A percentile compares a stretch with the other conserved stretches of the same genome.
Conservation (phyloP, 192 early-diverging fungal genomes). For the Podochytrium sp. region DNA sequence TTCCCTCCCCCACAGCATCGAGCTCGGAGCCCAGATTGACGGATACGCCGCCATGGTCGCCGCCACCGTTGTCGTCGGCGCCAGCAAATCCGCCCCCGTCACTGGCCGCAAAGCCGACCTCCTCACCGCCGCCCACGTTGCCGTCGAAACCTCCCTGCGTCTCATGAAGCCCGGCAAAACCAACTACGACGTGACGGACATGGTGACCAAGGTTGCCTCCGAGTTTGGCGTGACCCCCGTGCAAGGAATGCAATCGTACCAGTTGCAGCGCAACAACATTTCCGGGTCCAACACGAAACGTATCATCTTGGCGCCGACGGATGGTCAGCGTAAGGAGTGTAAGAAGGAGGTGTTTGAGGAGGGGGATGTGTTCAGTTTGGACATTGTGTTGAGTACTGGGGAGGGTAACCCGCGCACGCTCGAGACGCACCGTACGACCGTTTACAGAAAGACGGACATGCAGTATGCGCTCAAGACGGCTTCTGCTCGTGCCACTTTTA, state of each 20-base stretch:
- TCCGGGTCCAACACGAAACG: constrained; percentile 83
- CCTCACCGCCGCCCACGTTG: constrained; percentile 82
- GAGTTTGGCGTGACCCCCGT: constrained; percentile 87
- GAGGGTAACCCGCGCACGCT: constrained; percentile 78
- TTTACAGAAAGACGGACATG: constrained; percentile 81
- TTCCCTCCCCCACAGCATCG: constrained; percentile 59
- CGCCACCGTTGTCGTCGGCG: constrained; percentile 87
- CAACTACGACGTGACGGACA: constrained; percentile 74
- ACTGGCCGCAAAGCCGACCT: constrained; percentile 87
- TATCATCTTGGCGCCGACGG: constrained; percentile 89
- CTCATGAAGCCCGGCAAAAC: constrained; percentile 84
- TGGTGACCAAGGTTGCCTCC: constrained; percentile 75
- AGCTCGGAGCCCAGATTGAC: constrained; percentile 91
- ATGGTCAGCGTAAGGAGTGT: constrained; percentile 74
- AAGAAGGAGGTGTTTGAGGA: constrained; percentile 64
- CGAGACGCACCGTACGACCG: constrained; percentile 77
- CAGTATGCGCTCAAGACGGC: constrained; percentile 88
- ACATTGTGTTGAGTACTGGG: constrained; percentile 86
- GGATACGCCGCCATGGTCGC: constrained; percentile 87
- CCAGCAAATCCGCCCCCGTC: constrained; percentile 65
- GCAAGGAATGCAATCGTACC: constrained; percentile 91
- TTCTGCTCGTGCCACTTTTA: constrained; percentile 73
- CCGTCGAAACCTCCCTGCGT: constrained; percentile 82
- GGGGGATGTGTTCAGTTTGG: constrained; percentile 92
- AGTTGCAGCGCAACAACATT: constrained; percentile 83